Evolutionary conservation across 306 rosid genomes (phyloP).

Genomic region (Dalbergia cochinchinensis): DNA sequence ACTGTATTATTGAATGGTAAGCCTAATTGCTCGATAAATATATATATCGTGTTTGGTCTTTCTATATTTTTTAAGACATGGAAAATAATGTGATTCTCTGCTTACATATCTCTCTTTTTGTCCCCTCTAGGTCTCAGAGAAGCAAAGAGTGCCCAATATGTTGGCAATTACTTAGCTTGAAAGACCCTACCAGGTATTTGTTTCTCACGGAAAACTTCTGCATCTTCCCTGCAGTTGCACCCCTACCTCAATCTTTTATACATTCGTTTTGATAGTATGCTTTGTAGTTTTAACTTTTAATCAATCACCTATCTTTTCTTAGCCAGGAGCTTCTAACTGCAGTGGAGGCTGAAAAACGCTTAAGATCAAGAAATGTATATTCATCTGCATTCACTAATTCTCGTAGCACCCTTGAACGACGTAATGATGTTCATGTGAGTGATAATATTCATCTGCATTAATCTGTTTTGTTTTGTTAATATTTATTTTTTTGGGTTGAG

Average conservation of each 20-base stretch:
- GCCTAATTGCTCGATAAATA: not conserved
- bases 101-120: not conserved
- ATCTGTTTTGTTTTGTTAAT: not conserved
- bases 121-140: conserved; percentile 65
- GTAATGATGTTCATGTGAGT: conserved; percentile 62
- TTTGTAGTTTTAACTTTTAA: not conserved
- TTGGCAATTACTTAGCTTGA: conserved; percentile 66
- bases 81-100: not conserved
- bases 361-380: conserved; percentile 50
- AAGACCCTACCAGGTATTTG: conserved; percentile 70
- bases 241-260: not conserved
- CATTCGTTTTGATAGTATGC: conserved; percentile 14
- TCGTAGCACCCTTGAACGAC: conserved; percentile 48
- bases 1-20: conserved; percentile 87
- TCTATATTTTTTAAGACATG: not conserved
- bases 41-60: not conserved
- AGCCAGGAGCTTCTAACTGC: conserved; percentile 79
- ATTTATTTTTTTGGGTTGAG: not conserved
- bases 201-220: not conserved
- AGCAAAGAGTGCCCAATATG: conserved; percentile 82
- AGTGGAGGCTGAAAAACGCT: conserved; percentile 61
- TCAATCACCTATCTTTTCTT: conserved; percentile 23
- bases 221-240: not conserved
- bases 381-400: conserved; percentile 48
- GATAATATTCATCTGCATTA: not conserved